A percentile compares a stretch with the other conserved stretches of the same genome.
phyloP scores from a whole-genome alignment of 2,329 filamentous ascomycete species.

The Fusarium siculi region DNA sequence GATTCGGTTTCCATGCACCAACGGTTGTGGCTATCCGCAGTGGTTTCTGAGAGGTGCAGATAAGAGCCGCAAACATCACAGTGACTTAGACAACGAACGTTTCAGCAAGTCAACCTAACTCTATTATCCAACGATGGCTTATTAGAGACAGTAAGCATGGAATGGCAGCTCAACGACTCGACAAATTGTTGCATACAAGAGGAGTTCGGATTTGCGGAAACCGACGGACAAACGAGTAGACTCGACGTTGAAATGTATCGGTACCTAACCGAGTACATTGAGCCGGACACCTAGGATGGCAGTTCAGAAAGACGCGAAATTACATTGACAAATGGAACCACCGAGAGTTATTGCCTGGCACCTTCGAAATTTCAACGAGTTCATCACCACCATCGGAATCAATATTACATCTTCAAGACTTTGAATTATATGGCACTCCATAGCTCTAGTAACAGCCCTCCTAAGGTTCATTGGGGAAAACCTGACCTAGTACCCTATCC shows the following conservation, averaged over 20 bases:
- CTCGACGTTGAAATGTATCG: constrained; percentile 31
- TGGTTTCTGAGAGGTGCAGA: constrained; percentile 19
- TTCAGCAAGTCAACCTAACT: constrained; percentile 18
- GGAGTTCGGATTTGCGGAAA: constrained; percentile 35
- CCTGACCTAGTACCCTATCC: background rate
- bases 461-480: background rate
- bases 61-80: constrained; percentile 35
- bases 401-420: background rate
- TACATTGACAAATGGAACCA: constrained; percentile 30
- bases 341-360: background rate
- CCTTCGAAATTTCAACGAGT: background rate
- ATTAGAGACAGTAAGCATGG: constrained; percentile 5
- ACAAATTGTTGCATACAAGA: constrained; percentile 8
- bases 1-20: constrained; percentile 35
- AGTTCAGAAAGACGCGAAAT: constrained; percentile 40
- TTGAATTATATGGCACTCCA: background rate
- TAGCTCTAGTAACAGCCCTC: background rate
- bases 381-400: background rate
- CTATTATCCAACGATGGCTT: constrained; percentile 21
- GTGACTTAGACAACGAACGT: constrained; percentile 12
- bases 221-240: constrained; percentile 37
- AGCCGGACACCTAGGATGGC: constrained; percentile 5
- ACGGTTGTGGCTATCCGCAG: constrained; percentile 30
- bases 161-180: constrained; percentile 28
- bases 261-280: constrained; percentile 38